Conservation (phyloP, 2,329 filamentous ascomycete species). For the Aspergillus hortae region DNA sequence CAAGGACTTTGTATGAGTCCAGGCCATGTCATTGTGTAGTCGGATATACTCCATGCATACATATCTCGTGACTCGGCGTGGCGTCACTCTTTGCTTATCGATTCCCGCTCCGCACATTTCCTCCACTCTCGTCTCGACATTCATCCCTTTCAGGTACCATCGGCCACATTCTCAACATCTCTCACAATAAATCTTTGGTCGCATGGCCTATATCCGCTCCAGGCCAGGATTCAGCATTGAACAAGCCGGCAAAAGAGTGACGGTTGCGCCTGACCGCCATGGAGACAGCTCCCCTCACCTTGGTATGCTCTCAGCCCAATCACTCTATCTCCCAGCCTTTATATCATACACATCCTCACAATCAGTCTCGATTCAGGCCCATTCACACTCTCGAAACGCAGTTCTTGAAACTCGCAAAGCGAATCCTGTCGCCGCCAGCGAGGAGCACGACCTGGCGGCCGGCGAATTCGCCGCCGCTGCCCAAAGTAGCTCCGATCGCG, state of each 20-base stretch:
- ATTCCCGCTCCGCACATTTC: no score
- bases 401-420: conserved; percentile 65
- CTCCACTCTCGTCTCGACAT: no score
- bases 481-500: conserved; percentile 61
- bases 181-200: no score
- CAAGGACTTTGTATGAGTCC: no score
- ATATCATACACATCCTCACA: background rate
- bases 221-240: background rate
- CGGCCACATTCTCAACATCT: no score
- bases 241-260: background rate
- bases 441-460: conserved; percentile 83
- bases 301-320: conserved; percentile 43
- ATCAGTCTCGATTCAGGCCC: conserved; percentile 55
- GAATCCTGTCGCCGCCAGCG: conserved; percentile 75
- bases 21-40: no score
- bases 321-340: background rate
- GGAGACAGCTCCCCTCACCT: conserved; percentile 66
- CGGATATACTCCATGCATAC: no score
- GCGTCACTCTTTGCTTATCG: no score
- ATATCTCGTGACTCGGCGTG: no score
- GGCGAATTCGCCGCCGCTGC: conserved; percentile 83
- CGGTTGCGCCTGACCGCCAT: conserved; percentile 41
- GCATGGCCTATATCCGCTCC: no score
- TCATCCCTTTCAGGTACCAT: no score
- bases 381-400: conserved; percentile 84